Percentiles rank a stretch among this genome's conserved stretches.
Evolutionary conservation across 176 grass and related monocot genomes (phyloP).

Genomic region (Oryza nivara): DNA sequence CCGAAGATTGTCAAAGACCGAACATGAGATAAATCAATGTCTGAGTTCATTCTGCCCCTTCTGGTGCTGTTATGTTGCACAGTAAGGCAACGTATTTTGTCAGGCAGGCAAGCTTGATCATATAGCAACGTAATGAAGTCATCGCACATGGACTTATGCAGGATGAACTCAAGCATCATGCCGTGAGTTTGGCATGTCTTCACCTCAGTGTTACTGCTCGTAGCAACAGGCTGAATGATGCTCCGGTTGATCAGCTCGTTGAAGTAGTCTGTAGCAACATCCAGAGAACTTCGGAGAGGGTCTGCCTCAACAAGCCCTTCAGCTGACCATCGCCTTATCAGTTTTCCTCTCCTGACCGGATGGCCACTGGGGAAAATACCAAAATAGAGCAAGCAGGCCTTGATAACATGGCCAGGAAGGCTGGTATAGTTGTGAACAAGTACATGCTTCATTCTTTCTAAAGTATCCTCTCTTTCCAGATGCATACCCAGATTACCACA

Average conservation of each 20-base stretch:
- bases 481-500: background rate
- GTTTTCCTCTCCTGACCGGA: background rate
- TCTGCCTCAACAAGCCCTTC: background rate
- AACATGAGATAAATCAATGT: background rate
- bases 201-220: conserved; percentile 10
- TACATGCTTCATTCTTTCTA: background rate
- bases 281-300: background rate
- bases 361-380: conserved; percentile 21
- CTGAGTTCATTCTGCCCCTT: too few relatives aligned
- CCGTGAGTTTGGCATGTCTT: conserved; percentile 21
- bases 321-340: conserved; percentile 20
- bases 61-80: too few relatives aligned
- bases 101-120: background rate
- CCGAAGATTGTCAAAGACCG: too few relatives aligned
- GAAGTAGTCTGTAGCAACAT: background rate
- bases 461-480: too few relatives aligned
- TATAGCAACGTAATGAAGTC: conserved; percentile 20
- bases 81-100: too few relatives aligned
- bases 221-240: background rate
- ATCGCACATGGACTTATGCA: conserved; percentile 25
- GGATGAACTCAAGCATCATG: conserved; percentile 38
- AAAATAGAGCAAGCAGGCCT: conserved; percentile 27
- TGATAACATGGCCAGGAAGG: background rate
- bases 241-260: background rate
- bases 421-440: conserved; percentile 28